Evolutionary conservation across 106 monocot species (phyloP).

Genomic region (Platanthera guangdongensis): DNA sequence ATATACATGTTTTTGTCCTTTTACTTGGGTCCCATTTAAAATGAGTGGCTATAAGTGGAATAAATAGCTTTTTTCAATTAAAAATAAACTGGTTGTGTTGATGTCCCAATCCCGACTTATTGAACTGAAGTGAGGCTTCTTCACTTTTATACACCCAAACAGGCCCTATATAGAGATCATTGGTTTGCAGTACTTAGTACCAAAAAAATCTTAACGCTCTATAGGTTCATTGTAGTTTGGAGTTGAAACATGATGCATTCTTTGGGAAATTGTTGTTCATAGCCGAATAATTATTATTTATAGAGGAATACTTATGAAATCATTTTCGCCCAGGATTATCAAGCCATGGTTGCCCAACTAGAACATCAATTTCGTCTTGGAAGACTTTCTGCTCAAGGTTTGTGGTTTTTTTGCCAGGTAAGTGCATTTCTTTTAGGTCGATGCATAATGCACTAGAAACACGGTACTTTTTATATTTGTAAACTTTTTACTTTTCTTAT

Average conservation of each 20-base stretch:
- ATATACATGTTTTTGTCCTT: background rate
- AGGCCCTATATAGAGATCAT: background rate
- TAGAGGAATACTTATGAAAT: background rate
- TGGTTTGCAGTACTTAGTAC: background rate
- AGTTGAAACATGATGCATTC: background rate
- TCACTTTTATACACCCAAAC: background rate
- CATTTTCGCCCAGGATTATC: constrained; percentile 64
- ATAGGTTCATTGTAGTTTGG: background rate
- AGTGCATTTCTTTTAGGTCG: background rate
- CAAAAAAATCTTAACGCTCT: background rate
- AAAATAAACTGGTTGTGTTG: background rate
- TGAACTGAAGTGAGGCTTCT: background rate
- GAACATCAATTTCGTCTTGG: constrained; percentile 98
- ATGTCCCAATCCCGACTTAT: background rate
- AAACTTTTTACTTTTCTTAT: background rate
- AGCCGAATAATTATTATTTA: background rate
- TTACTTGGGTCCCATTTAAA: background rate
- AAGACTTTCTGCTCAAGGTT: constrained; percentile 81
- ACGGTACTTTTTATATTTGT: background rate
- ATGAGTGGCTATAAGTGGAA: background rate
- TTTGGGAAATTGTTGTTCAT: background rate
- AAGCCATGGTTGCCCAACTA: constrained; percentile 93
- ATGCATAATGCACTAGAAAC: too few relatives aligned
- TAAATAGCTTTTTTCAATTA: background rate
- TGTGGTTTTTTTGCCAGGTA: constrained; percentile 99